A percentile compares a stretch with the other conserved stretches of the same genome.
These are phyloP conservation scores for Penicillium sp. DNA, from an alignment of 2,329 filamentous ascomycete genomes.

Conservation along the genomic window DNA sequence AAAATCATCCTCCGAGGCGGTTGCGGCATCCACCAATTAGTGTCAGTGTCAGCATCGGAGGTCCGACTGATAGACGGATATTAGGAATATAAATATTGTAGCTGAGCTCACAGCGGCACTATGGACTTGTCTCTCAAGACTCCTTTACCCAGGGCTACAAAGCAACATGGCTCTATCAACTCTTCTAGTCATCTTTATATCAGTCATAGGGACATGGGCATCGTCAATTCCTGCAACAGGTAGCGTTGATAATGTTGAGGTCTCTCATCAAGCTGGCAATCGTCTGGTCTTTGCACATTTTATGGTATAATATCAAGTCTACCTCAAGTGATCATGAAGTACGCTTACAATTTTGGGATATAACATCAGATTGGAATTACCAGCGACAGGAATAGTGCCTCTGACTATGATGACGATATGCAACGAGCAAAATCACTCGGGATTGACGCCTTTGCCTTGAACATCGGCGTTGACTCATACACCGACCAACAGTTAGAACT, in stretches of 20 bases:
- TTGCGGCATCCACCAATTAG: not conserved
- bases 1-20: not conserved
- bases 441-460: conserved; percentile 54
- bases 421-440: conserved; percentile 43
- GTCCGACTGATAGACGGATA: not conserved
- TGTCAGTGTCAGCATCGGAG: not conserved
- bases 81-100: not conserved
- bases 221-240: not conserved
- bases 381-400: conserved; percentile 42
- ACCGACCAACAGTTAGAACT: conserved; percentile 48
- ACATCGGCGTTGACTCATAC: conserved; percentile 49
- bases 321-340: not conserved
- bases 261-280: conserved; percentile 5
- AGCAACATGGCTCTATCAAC: not conserved
- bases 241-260: not conserved
- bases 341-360: not conserved
- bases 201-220: not conserved
- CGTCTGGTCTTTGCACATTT: conserved; percentile 46
- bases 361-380: conserved; percentile 46
- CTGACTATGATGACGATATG: conserved; percentile 52
- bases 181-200: not conserved
- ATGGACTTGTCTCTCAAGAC: not conserved
- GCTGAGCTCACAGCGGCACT: not conserved
- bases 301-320: conserved; percentile 32
- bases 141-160: not conserved